Conservation (phyloP, 352 stramenopile genomes). For the Phytophthora foliorum region DNA sequence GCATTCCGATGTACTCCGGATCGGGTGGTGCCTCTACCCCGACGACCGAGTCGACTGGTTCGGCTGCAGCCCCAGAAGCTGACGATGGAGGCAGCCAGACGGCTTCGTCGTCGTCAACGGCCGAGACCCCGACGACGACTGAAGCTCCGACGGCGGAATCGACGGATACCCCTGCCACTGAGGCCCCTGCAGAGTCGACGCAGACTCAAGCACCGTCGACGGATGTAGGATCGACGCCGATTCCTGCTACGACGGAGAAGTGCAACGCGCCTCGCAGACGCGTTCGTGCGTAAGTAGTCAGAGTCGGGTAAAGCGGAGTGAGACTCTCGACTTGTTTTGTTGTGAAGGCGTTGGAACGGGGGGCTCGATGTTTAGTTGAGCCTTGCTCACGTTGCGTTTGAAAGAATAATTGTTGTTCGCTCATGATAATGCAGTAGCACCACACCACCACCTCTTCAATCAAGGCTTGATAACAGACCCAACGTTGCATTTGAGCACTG, state of each 20-base stretch:
- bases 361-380: neutral
- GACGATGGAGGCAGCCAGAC: conserved; percentile 3
- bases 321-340: too few relatives aligned
- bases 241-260: conserved; percentile 12
- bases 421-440: too few relatives aligned
- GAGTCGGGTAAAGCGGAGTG: neutral
- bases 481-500: too few relatives aligned
- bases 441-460: too few relatives aligned
- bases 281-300: conserved; percentile 14
- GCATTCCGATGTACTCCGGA: conserved; percentile 37
- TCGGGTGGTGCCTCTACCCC: conserved; percentile 6
- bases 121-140: neutral
- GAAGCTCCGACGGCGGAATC: conserved; percentile 7
- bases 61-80: conserved; percentile 13
- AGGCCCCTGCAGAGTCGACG: neutral
- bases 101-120: neutral
- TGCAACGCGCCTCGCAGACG: conserved; percentile 28
- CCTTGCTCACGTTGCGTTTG: too few relatives aligned
- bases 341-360: too few relatives aligned
- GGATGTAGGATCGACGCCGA: conserved; percentile 4
- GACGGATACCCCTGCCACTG: conserved; percentile 14
- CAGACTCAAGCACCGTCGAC: conserved; percentile 17
- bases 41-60: conserved; percentile 20
- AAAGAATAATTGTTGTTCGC: too few relatives aligned
- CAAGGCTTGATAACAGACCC: too few relatives aligned